Percentiles rank a stretch among this genome's conserved stretches.
Evolutionary conservation across 2,329 filamentous ascomycete genomes (phyloP).

Genomic region (Hymenoscyphus linearis): DNA sequence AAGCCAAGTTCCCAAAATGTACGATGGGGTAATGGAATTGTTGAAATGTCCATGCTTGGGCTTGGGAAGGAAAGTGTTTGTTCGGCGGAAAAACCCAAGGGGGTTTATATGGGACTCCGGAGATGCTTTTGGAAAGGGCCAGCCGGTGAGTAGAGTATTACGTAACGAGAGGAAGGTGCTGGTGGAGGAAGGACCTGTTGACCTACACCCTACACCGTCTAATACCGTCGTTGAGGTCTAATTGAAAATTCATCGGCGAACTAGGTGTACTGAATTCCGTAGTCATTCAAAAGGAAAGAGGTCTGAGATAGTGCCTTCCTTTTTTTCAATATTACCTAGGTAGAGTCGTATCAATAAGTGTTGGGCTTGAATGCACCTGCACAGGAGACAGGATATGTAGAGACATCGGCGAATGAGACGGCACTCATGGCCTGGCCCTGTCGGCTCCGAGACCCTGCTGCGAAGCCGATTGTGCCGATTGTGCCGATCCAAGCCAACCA

Average conservation of each 20-base stretch:
- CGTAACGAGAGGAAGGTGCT: conserved; percentile 1
- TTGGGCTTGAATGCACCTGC: too few relatives aligned
- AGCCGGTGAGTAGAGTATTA: not conserved
- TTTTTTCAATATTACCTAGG: too few relatives aligned
- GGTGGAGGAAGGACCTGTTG: too few relatives aligned
- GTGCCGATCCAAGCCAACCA: too few relatives aligned
- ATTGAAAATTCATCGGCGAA: too few relatives aligned
- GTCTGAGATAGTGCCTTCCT: not conserved
- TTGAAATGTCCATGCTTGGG: not conserved
- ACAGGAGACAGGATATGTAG: too few relatives aligned
- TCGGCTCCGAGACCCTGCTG: not conserved
- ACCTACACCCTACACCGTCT: too few relatives aligned
- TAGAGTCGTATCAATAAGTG: too few relatives aligned
- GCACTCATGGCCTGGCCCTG: not conserved
- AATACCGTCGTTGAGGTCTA: too few relatives aligned
- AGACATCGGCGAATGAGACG: not conserved
- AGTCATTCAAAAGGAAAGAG: not conserved
- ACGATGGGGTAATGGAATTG: not conserved
- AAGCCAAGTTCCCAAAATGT: not conserved
- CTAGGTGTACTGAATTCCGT: not conserved
- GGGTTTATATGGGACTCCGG: conserved; percentile 14
- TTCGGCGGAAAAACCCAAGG: conserved; percentile 4
- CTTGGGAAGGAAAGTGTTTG: not conserved
- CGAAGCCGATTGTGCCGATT: not conserved
- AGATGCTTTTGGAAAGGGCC: conserved; percentile 8